These are phyloP conservation scores for Aethionema arabicum DNA, from an alignment of 345 rosid species.

Conservation along the genomic window DNA sequence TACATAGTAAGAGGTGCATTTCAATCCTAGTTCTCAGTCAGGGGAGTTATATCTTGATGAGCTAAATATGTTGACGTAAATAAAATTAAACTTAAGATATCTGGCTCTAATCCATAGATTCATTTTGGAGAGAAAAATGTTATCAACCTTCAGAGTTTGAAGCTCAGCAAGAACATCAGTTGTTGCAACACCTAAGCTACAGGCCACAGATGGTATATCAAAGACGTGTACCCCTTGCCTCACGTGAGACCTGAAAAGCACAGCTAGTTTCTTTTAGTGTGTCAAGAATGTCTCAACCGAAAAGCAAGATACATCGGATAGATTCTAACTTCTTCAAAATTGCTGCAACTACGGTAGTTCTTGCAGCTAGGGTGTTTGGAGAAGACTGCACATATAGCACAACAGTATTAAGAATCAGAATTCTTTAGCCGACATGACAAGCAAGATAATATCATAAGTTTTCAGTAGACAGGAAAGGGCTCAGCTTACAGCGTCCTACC, in stretches of 20 bases:
- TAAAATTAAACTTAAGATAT: slow-evolving; percentile 14
- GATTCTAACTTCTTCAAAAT: slow-evolving; percentile 66
- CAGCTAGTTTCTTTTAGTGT: slow-evolving; percentile 2
- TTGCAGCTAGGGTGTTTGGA: slow-evolving; percentile 67
- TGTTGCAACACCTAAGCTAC: slow-evolving; percentile 51
- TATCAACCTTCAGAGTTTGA: slow-evolving; percentile 69
- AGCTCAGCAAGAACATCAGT: slow-evolving; percentile 57
- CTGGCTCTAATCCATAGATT: slow-evolving; percentile 14
- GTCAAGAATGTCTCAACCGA: slow-evolving; percentile 3
- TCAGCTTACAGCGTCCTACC: slow-evolving; percentile 46
- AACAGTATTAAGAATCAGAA: slow-evolving; percentile 32
- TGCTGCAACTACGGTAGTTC: slow-evolving; percentile 59
- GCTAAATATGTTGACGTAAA: slow-evolving; percentile 10
- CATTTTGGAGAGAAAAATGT: slow-evolving; percentile 5
- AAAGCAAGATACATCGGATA: slow-evolving; percentile 19
- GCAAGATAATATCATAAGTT: neutral
- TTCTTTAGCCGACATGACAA: slow-evolving; percentile 3
- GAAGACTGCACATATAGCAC: slow-evolving; percentile 60
- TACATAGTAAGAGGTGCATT: slow-evolving; percentile 2
- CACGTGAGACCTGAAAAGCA: slow-evolving; percentile 54
- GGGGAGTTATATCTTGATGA: neutral
- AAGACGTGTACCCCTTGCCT: slow-evolving; percentile 73
- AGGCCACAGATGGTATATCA: slow-evolving; percentile 66
- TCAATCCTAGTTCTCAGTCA: slow-evolving; percentile 4
- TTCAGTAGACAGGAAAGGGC: slow-evolving; percentile 15